phyloP scores from a whole-genome alignment of 129 eudicot genomes.

The carrot (Daucus carota) region DH1_v3.0 NC_030383.2:61586001-61586500 shows the following conservation, averaged over 20 bases:
- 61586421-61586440: too few relatives aligned
- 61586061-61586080: conserved; percentile 59
- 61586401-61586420: neutral
- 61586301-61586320: neutral
- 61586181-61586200: neutral
- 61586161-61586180: neutral
- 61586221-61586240: neutral
- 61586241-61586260: neutral
- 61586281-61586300: neutral
- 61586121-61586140: conserved; percentile 27
- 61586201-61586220: neutral
- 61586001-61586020: conserved; percentile 12
- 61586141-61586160: neutral
- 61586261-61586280: neutral
- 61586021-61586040: conserved; percentile 32
- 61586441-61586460: too few relatives aligned
- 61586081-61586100: conserved; percentile 80
- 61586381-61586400: neutral
- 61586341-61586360: neutral
- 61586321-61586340: neutral
- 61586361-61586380: neutral
- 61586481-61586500: neutral
- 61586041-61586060: conserved; percentile 90
- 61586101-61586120: conserved; percentile 89
- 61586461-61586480: neutral